Base-by-base conservation (phyloP, 306 rosid species). In the Inga laurina region DNA sequence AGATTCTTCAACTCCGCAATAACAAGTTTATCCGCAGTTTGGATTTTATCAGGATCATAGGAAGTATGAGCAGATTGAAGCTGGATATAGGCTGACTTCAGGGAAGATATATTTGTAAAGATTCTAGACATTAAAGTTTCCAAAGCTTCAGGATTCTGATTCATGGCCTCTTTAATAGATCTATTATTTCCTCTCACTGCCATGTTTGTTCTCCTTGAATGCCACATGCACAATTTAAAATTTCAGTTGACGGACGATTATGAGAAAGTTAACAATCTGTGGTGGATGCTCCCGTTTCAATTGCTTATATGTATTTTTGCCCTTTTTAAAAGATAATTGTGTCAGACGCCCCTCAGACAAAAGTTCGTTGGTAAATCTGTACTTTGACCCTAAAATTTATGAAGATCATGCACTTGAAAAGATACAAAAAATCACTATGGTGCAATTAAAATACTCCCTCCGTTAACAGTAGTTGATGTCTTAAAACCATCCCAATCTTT, bases 1-100 rank as follows among this genome's bases (percentile, higher is more conserved):
- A 97, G 91, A 59, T 84, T 91, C 90, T 97, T 97, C 81, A 97
- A 91, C 92, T 97, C 99, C 34, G 93, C 78, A 81, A 97, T 97
- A 62, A 97, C 98, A 82, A 89, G 97, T 80, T 90, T 97, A 85
- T 94, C 99, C 0, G 98, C 97, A 21, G 88, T 90, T 88, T 97
- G 99, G 80, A 97, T 97, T 85, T 97, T 91, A 27, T 92, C 99
- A 72, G 99, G 97, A 84, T 97, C 97, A 78, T 97, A 97, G 71
- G 99, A 98, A 81, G 99, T 97, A 84, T 97, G 99, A 81, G 99
- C 99, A 71, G 97, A 79, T 91, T 97, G 99, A 84, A 97, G 97
- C 90, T 97, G 92, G 82, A 97, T 97, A 88, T 97, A 97, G 57
- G 98, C 97, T 6, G 97, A 87, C 85, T 97, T 97, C 80, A 97